Evolutionary conservation across 495 filamentous ascomycete genomes (phyloP), one percentile per base, ranked within the genome.

Genomic region (Neurospora sp.): DNA sequence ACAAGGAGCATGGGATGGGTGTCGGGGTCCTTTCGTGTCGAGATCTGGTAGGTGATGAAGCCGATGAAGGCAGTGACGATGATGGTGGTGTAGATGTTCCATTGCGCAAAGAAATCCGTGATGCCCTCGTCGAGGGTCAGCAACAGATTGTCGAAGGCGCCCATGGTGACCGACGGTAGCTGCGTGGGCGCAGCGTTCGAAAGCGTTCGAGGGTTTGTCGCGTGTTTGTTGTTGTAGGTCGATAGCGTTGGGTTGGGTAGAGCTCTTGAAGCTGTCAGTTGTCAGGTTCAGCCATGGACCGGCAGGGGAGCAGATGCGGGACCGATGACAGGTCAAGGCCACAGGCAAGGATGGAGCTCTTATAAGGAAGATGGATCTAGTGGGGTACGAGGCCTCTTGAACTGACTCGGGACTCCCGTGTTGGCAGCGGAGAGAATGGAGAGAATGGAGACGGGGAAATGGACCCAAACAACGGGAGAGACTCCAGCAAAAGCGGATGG

Each of bases 1-100:
- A 92, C 90, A 46, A 99, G 90, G 31, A 98, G 87, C 76, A 97
- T 89, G 8, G 96, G 96, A 80, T 98, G 95, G 11, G 91, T 90
- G 82, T 98, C 96, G 1, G 96, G 92, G 42, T 97, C 94, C 40
- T 81, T 80, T 22, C 79, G 79, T 48, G 80, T 83, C 59, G 81
- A 75, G 69, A 86, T 77, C 71, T 84, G 89, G 77, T 92, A 92
- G 11, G 83, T 80, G 38, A 85, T 39, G 39, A 86, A 73, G 31
- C 81, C 78, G 73, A 88, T 83, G 35, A 94, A 81, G 75, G 91
- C 83, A 41, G 86, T 86, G 68, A 87, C 79, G 68, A 97, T 83
- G 39, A 84, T 76, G 39, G 90, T 94, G 61, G 89, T 91, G 81
- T 90, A 91, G 76, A 88, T 81, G 78, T 93, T 92, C 94, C 94